phyloP scores from a whole-genome alignment of 306 rosid species.

The Prunus mume region DNA sequence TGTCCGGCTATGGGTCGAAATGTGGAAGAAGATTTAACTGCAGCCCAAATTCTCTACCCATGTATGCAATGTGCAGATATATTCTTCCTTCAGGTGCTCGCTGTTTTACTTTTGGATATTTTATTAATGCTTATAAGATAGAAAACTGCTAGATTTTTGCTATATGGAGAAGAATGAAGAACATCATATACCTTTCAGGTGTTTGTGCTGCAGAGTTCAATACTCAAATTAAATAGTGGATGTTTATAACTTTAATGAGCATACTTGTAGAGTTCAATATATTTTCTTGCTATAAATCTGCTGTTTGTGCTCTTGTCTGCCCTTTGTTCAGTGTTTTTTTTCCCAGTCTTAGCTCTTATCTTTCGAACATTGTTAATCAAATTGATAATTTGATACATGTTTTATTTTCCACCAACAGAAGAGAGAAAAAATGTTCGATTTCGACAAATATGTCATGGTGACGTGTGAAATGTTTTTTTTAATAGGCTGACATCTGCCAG shows the following conservation, averaged over 20 bases:
- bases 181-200: neutral
- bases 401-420: neutral
- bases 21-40: conserved; percentile 65
- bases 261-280: too few relatives aligned
- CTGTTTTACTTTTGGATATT: neutral
- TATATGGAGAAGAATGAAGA: neutral
- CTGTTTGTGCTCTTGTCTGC: too few relatives aligned
- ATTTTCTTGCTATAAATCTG: too few relatives aligned
- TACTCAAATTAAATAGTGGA: too few relatives aligned
- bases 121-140: neutral
- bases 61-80: conserved; percentile 98
- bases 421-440: neutral
- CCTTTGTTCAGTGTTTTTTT: too few relatives aligned
- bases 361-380: too few relatives aligned
- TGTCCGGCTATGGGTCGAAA: conserved; percentile 79
- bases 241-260: too few relatives aligned
- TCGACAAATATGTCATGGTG: neutral
- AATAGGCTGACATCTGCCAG: conserved; percentile 92
- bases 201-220: too few relatives aligned
- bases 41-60: conserved; percentile 87
- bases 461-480: neutral
- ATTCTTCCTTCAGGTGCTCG: conserved; percentile 72
- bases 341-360: too few relatives aligned
- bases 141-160: neutral
- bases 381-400: neutral